Evolutionary conservation across 495 filamentous ascomycete species (phyloP).

Genomic region (Amniculicola lignicola): DNA sequence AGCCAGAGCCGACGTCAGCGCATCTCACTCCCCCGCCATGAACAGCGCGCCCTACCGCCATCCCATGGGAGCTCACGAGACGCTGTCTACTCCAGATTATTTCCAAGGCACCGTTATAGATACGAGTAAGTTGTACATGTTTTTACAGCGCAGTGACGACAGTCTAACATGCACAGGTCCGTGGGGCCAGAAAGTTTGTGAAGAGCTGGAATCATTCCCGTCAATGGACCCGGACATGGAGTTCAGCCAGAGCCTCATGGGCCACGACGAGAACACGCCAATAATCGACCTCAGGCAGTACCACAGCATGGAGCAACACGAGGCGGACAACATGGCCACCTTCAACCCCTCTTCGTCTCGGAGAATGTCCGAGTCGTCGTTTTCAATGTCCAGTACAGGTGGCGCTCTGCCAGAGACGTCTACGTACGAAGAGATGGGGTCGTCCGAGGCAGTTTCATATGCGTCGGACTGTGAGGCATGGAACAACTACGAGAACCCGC

Average conservation of each 20-base stretch:
- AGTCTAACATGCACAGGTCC: conserved; percentile 25
- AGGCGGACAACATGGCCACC: conserved; percentile 21
- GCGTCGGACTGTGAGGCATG: conserved; percentile 36
- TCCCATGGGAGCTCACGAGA: conserved; percentile 13
- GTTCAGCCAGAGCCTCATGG: conserved; percentile 29
- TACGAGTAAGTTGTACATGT: conserved; percentile 34
- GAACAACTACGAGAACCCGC: conserved; percentile 33
- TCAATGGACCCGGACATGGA: conserved; percentile 37
- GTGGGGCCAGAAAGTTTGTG: conserved; percentile 36
- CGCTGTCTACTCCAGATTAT: conserved; percentile 21
- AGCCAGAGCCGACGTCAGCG: conserved; percentile 17
- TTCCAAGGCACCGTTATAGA: conserved; percentile 29
- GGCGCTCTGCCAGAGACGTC: conserved; percentile 32
- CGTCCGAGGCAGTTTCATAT: conserved; percentile 35
- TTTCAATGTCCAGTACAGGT: conserved; percentile 38
- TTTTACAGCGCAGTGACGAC: neutral
- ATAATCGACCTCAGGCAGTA: conserved; percentile 40
- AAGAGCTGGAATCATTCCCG: conserved; percentile 36
- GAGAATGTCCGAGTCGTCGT: conserved; percentile 38
- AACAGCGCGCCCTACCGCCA: conserved; percentile 13
- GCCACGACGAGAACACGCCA: conserved; percentile 36
- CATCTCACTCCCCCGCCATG: conserved; percentile 22
- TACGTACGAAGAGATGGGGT: conserved; percentile 35
- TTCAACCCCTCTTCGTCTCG: conserved; percentile 24
- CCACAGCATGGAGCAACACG: conserved; percentile 19